Base-by-base conservation (phyloP, 345 rosid species). In the Euphorbia tirucalli region DNA sequence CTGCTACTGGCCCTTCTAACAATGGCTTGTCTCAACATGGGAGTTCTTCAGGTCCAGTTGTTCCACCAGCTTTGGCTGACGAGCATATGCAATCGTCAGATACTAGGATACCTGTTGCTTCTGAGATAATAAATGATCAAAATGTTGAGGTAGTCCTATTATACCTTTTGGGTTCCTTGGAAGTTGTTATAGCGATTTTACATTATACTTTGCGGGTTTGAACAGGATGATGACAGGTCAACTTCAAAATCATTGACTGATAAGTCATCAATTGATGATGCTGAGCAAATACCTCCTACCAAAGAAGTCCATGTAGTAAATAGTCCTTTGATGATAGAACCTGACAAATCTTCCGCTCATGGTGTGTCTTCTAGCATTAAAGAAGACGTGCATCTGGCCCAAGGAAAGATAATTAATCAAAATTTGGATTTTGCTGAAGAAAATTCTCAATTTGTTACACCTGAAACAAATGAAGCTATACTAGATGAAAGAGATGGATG, bases 41-140 rank as follows among this genome's bases (percentile, higher is more conserved):
- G 25, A 73, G 82, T 78, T 79, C 92, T 78, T 87, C 88, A 30
- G 84, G 75, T 77, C 43, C 83, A 52, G 55, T 50, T 74, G 75
- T 71, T 75, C 77, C 79, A 27, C 65, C 87, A 52, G 70, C 76
- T 77, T 75, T 79, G 59, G 68, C 69, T 2, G 74, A 52, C 2
- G 74, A 63, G 27, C 70, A 60, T 79, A 75, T 44, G 65, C 81
- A 71, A 71, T 69, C 82, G 31, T 79, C 83, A 30, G 87, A 81
- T 69, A 72, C 66, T 71, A 65, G 44, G 52, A 67, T 80, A 48
- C 27, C 68, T 7, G 80, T 39, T 64, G 30, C 73, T 65, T 76
- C 90, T 77, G 75, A 71, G 72, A 69, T 56, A 75, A 69, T 56
- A 3, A 76, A 78, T 66, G 84, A 78, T 75, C 68, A 70, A 61